Evolutionary conservation across 2,329 filamentous ascomycete genomes (phyloP).

Genomic region (Raffaelea deltoideospora): DNA sequence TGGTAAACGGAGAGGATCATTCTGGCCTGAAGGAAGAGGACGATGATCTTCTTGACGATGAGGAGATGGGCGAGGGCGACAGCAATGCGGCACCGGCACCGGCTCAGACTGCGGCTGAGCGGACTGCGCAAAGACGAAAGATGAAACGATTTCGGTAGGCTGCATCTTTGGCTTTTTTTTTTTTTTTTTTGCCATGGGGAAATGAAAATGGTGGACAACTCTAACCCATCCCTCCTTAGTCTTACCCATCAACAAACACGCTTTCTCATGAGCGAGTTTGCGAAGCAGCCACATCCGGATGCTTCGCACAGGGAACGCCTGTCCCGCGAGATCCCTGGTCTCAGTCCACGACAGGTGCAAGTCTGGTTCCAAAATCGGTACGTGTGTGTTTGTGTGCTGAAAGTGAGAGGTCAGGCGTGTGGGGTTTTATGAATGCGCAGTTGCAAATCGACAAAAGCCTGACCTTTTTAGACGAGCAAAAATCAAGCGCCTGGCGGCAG

Average conservation of each 20-base stretch:
- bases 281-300: constrained; percentile 86
- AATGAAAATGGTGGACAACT: constrained; percentile 2
- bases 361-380: constrained; percentile 99
- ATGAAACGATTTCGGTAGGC: constrained; percentile 69
- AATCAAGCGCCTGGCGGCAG: constrained; percentile 55
- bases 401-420: neutral
- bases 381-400: too few species aligned
- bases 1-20: constrained; percentile 17
- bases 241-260: constrained; percentile 95
- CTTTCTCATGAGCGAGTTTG: constrained; percentile 93
- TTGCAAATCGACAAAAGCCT: neutral
- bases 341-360: constrained; percentile 86
- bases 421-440: too few species aligned
- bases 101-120: constrained; percentile 39
- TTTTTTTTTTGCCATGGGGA: too few species aligned
- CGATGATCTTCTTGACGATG: constrained; percentile 39
- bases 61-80: constrained; percentile 34
- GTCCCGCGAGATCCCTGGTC: constrained; percentile 76
- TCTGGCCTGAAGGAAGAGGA: constrained; percentile 30
- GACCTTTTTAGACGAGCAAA: constrained; percentile 41
- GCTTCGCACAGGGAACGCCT: constrained; percentile 78
- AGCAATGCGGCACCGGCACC: constrained; percentile 25
- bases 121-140: constrained; percentile 42
- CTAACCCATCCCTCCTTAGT: too few species aligned
- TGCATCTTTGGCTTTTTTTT: neutral